Evolutionary conservation across 306 rosid genomes (phyloP).

Genomic region (Inga leiocalycina): DNA sequence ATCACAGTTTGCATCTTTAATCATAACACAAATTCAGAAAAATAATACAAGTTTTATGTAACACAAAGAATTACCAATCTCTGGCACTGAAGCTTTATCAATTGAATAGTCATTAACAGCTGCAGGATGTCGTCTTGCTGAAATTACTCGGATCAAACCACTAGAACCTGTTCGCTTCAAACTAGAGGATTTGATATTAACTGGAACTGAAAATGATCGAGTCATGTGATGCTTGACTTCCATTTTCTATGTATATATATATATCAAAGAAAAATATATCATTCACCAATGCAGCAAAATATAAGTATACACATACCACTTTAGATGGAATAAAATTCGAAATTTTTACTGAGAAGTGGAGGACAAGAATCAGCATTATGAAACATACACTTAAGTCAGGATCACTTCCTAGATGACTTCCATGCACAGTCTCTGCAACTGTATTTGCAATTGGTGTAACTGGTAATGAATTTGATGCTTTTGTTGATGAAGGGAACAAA

Average conservation of each 20-base stretch:
- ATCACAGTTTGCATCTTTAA: background rate
- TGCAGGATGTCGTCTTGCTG: conserved; percentile 53
- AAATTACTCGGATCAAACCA: conserved; percentile 75
- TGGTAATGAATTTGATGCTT: conserved; percentile 67
- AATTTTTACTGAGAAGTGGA: background rate
- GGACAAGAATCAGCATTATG: conserved; percentile 14
- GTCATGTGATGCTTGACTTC: conserved; percentile 60
- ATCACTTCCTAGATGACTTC: conserved; percentile 43
- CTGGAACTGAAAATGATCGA: conserved; percentile 87
- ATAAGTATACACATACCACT: conserved; percentile 4
- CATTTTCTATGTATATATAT: conserved; percentile 41
- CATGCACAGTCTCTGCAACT: conserved; percentile 39
- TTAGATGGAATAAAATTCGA: background rate
- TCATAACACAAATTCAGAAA: background rate
- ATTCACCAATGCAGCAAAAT: conserved; percentile 26
- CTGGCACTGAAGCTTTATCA: conserved; percentile 42
- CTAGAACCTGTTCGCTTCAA: conserved; percentile 61
- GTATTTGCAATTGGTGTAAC: conserved; percentile 67
- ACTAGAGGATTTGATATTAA: conserved; percentile 49
- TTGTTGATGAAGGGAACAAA: conserved; percentile 52
- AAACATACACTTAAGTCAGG: conserved; percentile 57
- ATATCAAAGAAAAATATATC: conserved; percentile 18
- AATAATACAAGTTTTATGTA: background rate
- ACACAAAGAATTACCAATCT: conserved; percentile 53
- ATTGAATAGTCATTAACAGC: conserved; percentile 44